A percentile compares a stretch with the other conserved stretches of the same genome.
These are phyloP conservation scores for Rhodomyrtus tomentosa DNA, from an alignment of 345 rosid species.

Conservation along the genomic window DNA sequence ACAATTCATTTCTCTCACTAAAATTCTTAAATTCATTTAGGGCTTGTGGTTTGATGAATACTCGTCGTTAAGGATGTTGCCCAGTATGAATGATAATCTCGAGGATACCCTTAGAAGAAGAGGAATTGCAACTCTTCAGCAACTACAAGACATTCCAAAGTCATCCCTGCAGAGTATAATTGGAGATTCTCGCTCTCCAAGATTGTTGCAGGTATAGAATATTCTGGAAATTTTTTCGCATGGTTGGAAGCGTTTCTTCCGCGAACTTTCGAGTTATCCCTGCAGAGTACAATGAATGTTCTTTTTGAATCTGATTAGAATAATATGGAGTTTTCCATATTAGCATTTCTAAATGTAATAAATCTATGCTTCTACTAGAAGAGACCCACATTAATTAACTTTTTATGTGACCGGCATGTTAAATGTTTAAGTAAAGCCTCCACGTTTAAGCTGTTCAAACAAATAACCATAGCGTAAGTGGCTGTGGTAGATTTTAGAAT, in stretches of 20 bases:
- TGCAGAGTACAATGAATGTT: too few relatives aligned
- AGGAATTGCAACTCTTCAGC: constrained; percentile 58
- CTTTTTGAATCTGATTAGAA: not conserved
- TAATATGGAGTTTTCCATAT: not conserved
- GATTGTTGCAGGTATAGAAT: constrained; percentile 52
- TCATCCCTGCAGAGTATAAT: constrained; percentile 37
- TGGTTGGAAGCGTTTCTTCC: not conserved
- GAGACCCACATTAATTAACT: not conserved
- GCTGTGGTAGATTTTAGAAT: not conserved
- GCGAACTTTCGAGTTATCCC: not conserved
- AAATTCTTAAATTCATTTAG: constrained; percentile 18
- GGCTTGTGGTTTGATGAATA: constrained; percentile 82
- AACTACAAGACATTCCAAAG: constrained; percentile 59
- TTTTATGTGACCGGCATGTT: not conserved
- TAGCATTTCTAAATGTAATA: not conserved
- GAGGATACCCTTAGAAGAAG: constrained; percentile 24
- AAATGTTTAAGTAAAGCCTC: not conserved
- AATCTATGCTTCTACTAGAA: not conserved
- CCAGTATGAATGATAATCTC: constrained; percentile 75
- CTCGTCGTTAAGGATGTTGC: constrained; percentile 80
- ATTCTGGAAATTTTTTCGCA: not conserved
- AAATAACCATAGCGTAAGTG: not conserved
- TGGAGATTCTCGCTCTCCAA: constrained; percentile 41
- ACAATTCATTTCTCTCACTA: not conserved
- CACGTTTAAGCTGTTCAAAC: not conserved